phyloP scores from a whole-genome alignment of 805 yeast species.

The Wickerhamiella azymoides region DNA sequence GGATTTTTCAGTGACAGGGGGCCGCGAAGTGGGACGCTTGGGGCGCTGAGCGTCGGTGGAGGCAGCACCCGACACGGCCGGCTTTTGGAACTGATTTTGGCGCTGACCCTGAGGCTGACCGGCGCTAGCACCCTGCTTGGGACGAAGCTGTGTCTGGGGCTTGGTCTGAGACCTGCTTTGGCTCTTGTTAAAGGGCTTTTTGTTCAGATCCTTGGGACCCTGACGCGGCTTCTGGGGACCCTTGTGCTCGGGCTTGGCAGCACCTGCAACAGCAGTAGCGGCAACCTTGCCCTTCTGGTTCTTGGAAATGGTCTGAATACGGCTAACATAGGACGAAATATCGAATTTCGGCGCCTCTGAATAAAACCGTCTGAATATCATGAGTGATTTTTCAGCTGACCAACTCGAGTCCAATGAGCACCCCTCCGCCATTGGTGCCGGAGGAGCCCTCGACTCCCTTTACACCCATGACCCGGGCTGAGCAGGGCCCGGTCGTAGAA shows the following conservation, averaged over 20 bases:
- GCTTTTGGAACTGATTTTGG: background rate
- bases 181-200: background rate
- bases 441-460: slow-evolving; percentile 1
- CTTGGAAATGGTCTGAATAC: slow-evolving; percentile 17
- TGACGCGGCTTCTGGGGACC: background rate
- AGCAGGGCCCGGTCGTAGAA: background rate
- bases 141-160: background rate
- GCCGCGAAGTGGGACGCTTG: too few relatives aligned
- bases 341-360: slow-evolving; percentile 15
- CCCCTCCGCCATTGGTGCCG: slow-evolving; percentile 1
- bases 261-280: too few relatives aligned
- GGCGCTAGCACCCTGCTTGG: background rate
- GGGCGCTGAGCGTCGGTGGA: background rate
- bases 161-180: background rate
- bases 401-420: slow-evolving; percentile 3
- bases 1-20: too few relatives aligned
- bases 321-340: slow-evolving; percentile 12
- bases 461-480: background rate
- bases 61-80: background rate
- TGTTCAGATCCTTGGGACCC: background rate
- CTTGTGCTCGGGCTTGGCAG: background rate
- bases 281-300: background rate
- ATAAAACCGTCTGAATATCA: slow-evolving; percentile 10
- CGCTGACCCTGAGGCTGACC: background rate
- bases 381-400: slow-evolving; percentile 3